phyloP scores from a whole-genome alignment of 2,329 filamentous ascomycete genomes.

The Paracoccidioides brasiliensis region DNA sequence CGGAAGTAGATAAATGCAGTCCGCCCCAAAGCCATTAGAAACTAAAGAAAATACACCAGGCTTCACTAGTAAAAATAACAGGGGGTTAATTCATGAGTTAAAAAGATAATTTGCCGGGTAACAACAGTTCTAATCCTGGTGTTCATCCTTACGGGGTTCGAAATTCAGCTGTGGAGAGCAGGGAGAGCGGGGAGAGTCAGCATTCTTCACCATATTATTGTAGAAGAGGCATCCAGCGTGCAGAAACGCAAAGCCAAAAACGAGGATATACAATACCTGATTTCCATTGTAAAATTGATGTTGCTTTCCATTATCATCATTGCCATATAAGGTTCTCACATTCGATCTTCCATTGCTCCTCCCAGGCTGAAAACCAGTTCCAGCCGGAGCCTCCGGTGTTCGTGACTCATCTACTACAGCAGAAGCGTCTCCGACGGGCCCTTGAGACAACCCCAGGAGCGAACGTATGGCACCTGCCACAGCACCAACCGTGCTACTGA shows the following conservation, averaged over 20 bases:
- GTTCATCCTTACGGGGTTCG: constrained; percentile 50
- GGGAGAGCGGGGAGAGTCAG: neutral
- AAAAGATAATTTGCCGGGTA: neutral
- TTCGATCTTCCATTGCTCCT: constrained; percentile 20
- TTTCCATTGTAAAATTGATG: constrained; percentile 86
- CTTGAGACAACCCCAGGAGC: constrained; percentile 30
- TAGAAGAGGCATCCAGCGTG: neutral
- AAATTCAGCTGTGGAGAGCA: constrained; percentile 46
- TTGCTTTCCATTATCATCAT: constrained; percentile 40
- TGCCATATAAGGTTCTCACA: constrained; percentile 42
- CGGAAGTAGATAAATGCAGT: neutral
- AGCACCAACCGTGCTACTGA: constrained; percentile 31
- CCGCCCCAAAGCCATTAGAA: neutral
- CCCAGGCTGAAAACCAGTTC: constrained; percentile 5
- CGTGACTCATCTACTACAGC: constrained; percentile 2
- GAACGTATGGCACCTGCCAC: constrained; percentile 32
- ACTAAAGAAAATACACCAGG: neutral
- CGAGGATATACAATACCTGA: constrained; percentile 44
- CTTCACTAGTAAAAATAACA: neutral
- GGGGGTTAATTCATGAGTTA: too few relatives aligned
- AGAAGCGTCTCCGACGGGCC: constrained; percentile 9
- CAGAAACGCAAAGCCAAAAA: neutral
- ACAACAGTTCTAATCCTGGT: constrained; percentile 27
- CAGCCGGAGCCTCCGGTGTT: constrained; percentile 7
- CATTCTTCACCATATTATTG: neutral